phyloP scores from a whole-genome alignment of 257 asterid species.

The Eucommia ulmoides region DNA sequence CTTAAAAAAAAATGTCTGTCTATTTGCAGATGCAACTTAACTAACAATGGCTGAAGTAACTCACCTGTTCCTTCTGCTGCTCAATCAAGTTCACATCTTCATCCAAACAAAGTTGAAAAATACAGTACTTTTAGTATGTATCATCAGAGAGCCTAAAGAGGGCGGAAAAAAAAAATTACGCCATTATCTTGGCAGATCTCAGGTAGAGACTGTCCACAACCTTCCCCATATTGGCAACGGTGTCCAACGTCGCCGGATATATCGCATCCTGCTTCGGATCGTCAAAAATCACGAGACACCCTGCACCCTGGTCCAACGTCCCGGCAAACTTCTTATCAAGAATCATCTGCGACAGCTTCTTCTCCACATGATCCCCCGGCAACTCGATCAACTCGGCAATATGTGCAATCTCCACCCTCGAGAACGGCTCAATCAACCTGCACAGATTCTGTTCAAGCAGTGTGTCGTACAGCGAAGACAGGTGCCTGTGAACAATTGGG shows the following conservation, averaged over 20 bases:
- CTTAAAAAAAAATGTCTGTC: neutral
- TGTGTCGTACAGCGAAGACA: constrained; percentile 32
- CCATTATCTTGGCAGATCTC: constrained; percentile 29
- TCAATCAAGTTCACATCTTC: neutral
- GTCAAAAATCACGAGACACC: constrained; percentile 34
- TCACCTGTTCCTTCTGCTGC: too few relatives aligned
- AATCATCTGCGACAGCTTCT: constrained; percentile 37
- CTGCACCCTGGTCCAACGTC: constrained; percentile 38
- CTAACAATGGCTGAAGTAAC: too few relatives aligned
- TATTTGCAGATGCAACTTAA: neutral
- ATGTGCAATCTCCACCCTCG: constrained; percentile 28
- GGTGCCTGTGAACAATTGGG: constrained; percentile 33
- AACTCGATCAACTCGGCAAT: constrained; percentile 33
- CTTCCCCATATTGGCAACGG: constrained; percentile 35
- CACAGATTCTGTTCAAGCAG: constrained; percentile 36
- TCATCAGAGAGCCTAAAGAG: neutral
- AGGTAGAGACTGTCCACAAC: constrained; percentile 32
- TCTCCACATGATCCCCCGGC: constrained; percentile 34
- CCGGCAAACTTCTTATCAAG: constrained; percentile 41
- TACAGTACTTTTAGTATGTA: neutral
- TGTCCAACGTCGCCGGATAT: constrained; percentile 26
- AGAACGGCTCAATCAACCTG: constrained; percentile 36
- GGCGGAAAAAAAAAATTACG: constrained; percentile 8
- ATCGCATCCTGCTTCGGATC: constrained; percentile 37
- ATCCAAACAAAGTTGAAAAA: neutral